phyloP scores from a whole-genome alignment of 2,329 filamentous ascomycete species.

The Dactylonectria macrodidyma region DNA sequence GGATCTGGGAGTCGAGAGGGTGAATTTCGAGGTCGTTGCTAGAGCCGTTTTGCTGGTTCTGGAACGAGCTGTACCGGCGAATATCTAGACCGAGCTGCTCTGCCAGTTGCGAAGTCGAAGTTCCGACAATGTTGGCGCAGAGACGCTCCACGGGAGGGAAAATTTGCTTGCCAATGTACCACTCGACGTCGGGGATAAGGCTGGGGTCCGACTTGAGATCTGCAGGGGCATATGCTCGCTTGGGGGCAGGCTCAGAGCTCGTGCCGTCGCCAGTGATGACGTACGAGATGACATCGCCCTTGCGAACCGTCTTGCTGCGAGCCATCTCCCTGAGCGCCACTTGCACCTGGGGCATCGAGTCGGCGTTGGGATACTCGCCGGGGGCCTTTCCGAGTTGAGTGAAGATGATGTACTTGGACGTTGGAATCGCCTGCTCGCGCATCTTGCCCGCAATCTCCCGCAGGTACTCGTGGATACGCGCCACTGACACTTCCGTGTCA shows the following conservation, averaged over 20 bases:
- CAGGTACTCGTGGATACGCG: constrained; percentile 94
- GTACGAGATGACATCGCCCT: constrained; percentile 96
- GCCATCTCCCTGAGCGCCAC: constrained; percentile 91
- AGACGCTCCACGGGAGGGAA: constrained; percentile 98
- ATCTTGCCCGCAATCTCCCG: constrained; percentile 88
- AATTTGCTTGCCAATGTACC: constrained; percentile 98
- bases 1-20: constrained; percentile 93
- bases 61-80: constrained; percentile 78
- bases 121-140: constrained; percentile 94
- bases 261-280: constrained; percentile 86
- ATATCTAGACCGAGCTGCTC: constrained; percentile 95
- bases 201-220: constrained; percentile 84
- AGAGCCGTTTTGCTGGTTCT: constrained; percentile 63
- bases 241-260: constrained; percentile 80
- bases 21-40: constrained; percentile 81
- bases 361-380: constrained; percentile 92
- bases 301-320: constrained; percentile 88
- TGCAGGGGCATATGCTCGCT: constrained; percentile 89
- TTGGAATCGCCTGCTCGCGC: constrained; percentile 82
- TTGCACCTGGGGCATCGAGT: constrained; percentile 97
- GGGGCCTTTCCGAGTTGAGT: constrained; percentile 97
- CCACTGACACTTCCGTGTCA: constrained; percentile 88
- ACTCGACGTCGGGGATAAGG: constrained; percentile 92
- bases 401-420: constrained; percentile 95
- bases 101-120: constrained; percentile 89